Evolutionary conservation across 2,329 filamentous ascomycete genomes (phyloP).

Genomic region (Nemania sp.): DNA sequence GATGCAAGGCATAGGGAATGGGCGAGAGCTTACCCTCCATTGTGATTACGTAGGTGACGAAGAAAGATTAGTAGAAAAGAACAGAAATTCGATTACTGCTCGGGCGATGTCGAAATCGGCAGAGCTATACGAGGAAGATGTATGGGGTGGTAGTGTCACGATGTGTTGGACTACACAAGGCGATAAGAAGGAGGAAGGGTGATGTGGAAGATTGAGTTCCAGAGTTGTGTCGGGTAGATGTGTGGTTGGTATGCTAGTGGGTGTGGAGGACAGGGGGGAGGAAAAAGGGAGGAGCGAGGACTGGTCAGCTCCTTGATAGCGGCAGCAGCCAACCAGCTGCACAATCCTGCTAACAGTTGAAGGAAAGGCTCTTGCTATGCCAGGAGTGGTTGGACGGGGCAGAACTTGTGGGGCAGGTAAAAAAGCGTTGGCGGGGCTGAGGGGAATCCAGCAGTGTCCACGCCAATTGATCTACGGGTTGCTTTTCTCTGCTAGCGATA

Average conservation of each 20-base stretch:
- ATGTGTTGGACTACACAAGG: constrained; percentile 25
- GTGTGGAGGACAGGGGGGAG: constrained; percentile 28
- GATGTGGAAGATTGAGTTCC: constrained; percentile 31
- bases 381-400: constrained; percentile 24
- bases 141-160: constrained; percentile 19
- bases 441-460: neutral
- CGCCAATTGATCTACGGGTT: constrained; percentile 6
- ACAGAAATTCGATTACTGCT: constrained; percentile 35
- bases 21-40: constrained; percentile 65
- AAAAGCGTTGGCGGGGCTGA: constrained; percentile 34
- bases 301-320: constrained; percentile 15
- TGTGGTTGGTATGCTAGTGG: constrained; percentile 35
- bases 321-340: constrained; percentile 26
- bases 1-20: constrained; percentile 17
- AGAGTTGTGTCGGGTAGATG: constrained; percentile 29
- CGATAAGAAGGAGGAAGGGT: constrained; percentile 36
- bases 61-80: constrained; percentile 31
- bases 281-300: constrained; percentile 38
- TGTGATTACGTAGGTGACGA: constrained; percentile 50
- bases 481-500: constrained; percentile 19
- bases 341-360: constrained; percentile 4
- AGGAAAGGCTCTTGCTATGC: constrained; percentile 16
- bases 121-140: constrained; percentile 29
- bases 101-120: constrained; percentile 43
- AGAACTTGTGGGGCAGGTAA: constrained; percentile 38